A percentile compares a stretch with the other conserved stretches of the same genome.
Evolutionary conservation across 495 filamentous ascomycete species (phyloP).

Genomic region (Astrothelium subdiscretum): DNA sequence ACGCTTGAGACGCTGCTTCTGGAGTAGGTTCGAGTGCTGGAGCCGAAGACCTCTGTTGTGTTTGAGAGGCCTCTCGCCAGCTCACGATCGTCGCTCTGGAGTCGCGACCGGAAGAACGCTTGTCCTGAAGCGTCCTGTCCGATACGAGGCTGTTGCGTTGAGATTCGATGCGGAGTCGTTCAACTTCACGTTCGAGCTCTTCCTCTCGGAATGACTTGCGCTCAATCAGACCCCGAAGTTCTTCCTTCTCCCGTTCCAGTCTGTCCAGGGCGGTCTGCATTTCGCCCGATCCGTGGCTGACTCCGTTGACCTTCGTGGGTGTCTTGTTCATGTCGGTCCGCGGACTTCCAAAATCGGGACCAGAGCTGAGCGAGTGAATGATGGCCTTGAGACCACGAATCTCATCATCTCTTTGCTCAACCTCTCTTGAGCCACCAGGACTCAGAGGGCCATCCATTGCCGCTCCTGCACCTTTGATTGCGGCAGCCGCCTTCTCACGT

Average conservation of each 20-base stretch:
- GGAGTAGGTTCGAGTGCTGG: constrained; percentile 43
- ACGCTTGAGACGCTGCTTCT: constrained; percentile 62
- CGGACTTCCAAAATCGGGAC: constrained; percentile 33
- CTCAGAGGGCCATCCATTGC: constrained; percentile 41
- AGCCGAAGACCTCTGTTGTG: constrained; percentile 5
- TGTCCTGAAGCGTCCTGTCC: constrained; percentile 24
- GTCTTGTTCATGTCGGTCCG: neutral
- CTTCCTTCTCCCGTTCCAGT: constrained; percentile 66
- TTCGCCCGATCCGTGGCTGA: constrained; percentile 35
- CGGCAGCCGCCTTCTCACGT: constrained; percentile 70
- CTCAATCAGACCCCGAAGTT: constrained; percentile 58
- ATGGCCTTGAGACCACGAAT: constrained; percentile 95
- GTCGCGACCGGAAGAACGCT: constrained; percentile 45
- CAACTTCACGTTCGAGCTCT: constrained; percentile 79
- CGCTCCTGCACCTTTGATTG: constrained; percentile 40
- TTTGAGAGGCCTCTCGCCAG: constrained; percentile 27
- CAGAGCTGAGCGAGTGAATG: constrained; percentile 80
- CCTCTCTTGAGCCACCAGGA: constrained; percentile 49
- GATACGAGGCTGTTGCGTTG: constrained; percentile 36
- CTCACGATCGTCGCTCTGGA: constrained; percentile 45
- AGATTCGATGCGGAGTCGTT: constrained; percentile 39
- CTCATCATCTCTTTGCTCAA: constrained; percentile 94
- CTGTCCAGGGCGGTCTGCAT: constrained; percentile 45
- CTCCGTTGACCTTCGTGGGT: constrained; percentile 13
- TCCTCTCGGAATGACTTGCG: constrained; percentile 68